Conservation (phyloP, 805 yeast genomes). For the Henningerozyma blattae region DNA sequence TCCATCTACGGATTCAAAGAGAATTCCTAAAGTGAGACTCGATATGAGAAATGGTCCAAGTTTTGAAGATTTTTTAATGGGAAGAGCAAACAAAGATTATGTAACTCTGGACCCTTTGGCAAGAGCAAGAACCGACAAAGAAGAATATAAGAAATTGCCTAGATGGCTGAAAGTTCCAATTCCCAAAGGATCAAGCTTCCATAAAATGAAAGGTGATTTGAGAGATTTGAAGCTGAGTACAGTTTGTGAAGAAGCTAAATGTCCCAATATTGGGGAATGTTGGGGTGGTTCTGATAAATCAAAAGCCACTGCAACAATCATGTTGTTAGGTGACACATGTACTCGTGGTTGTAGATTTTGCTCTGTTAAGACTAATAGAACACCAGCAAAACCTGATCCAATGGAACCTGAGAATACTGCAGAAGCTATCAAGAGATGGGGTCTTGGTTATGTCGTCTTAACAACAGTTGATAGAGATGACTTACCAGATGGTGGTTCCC, state of each 20-base stretch:
- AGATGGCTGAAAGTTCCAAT: conserved; percentile 91
- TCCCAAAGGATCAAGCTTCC: conserved; percentile 85
- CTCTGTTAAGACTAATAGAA: conserved; percentile 85
- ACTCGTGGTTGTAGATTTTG: conserved; percentile 99
- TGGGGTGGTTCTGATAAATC: conserved; percentile 85
- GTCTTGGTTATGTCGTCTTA: conserved; percentile 91
- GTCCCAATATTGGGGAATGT: conserved; percentile 99
- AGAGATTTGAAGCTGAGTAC: conserved; percentile 83
- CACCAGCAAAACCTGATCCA: conserved; percentile 85
- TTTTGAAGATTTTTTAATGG: conserved; percentile 80
- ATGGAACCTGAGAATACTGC: conserved; percentile 97
- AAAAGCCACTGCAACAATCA: conserved; percentile 88
- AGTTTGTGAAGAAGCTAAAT: conserved; percentile 96
- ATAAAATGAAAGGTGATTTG: conserved; percentile 72
- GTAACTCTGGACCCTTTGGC: conserved; percentile 62
- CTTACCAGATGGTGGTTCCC: conserved; percentile 82
- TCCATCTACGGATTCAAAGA: conserved; percentile 50
- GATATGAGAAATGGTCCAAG: conserved; percentile 85
- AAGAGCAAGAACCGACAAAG: conserved; percentile 36
- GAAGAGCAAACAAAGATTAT: conserved; percentile 57
- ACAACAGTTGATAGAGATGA: conserved; percentile 98
- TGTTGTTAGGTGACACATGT: conserved; percentile 97
- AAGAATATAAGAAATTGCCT: conserved; percentile 66
- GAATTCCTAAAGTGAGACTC: too few species aligned
- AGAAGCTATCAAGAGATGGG: conserved; percentile 95